A percentile compares a stretch with the other conserved stretches of the same genome.
Conservation (phyloP, 805 yeast genomes). For the Yarrowia hollandica region DNA sequence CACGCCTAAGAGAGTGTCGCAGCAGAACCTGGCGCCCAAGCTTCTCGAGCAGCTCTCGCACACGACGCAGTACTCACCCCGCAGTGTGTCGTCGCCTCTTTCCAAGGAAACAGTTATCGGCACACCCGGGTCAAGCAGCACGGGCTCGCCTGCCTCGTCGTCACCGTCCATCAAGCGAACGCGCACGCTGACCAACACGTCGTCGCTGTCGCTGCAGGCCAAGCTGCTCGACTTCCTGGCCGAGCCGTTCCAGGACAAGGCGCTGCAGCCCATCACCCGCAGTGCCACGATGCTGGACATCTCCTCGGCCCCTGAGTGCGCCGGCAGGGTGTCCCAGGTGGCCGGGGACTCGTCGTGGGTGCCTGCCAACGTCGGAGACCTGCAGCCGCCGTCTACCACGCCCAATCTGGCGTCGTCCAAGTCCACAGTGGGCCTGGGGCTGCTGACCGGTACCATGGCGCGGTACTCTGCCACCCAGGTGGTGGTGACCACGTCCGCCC, state of each 20-base stretch:
- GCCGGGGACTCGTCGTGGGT: neutral
- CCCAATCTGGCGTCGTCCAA: constrained; percentile 53
- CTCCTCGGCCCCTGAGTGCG: neutral
- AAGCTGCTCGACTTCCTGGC: constrained; percentile 38
- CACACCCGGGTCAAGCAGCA: neutral
- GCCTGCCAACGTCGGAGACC: neutral
- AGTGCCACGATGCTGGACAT: constrained; percentile 23
- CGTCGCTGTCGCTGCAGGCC: constrained; percentile 30
- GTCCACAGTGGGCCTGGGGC: constrained; percentile 41
- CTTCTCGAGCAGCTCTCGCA: constrained; percentile 6
- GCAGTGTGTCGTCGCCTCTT: neutral
- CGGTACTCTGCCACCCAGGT: constrained; percentile 65
- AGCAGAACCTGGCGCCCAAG: constrained; percentile 8
- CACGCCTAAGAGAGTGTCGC: constrained; percentile 20
- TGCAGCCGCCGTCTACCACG: constrained; percentile 39
- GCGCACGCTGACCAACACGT: neutral
- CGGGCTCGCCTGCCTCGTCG: neutral
- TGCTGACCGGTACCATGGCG: neutral
- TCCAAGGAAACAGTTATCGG: neutral
- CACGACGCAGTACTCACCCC: neutral
- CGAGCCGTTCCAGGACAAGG: constrained; percentile 38
- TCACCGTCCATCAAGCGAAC: constrained; percentile 1
- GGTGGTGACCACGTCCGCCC: constrained; percentile 72
- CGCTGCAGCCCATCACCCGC: constrained; percentile 26
- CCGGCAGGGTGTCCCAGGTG: neutral